Conservation (phyloP, 768 basidiomycete species). For the Pisolithus tinctorius region DNA sequence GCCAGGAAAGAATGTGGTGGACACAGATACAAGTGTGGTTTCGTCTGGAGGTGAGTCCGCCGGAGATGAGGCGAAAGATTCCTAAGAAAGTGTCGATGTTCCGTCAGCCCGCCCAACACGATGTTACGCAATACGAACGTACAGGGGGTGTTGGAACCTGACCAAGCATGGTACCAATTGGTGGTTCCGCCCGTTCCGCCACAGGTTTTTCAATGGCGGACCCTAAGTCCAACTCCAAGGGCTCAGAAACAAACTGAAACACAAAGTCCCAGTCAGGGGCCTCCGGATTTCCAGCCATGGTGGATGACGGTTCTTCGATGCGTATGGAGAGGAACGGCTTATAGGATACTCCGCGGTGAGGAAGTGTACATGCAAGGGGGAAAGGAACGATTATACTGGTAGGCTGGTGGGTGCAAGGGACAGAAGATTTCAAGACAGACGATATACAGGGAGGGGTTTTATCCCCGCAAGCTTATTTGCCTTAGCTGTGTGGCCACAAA, state of each 20-base stretch:
- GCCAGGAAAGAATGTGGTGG: slow-evolving; percentile 75
- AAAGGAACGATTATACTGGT: background rate
- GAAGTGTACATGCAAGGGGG: background rate
- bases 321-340: background rate
- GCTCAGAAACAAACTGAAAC: slow-evolving; percentile 50
- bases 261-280: slow-evolving; percentile 55
- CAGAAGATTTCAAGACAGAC: background rate
- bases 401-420: background rate
- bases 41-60: slow-evolving; percentile 30
- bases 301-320: background rate
- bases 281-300: slow-evolving; percentile 32
- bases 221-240: slow-evolving; percentile 29
- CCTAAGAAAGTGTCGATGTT: slow-evolving; percentile 14
- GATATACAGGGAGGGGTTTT: background rate
- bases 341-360: background rate
- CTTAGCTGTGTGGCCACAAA: background rate
- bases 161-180: slow-evolving; percentile 6
- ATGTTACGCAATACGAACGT: slow-evolving; percentile 17
- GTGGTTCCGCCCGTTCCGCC: slow-evolving; percentile 19
- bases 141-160: slow-evolving; percentile 68
- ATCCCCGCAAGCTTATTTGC: no score
- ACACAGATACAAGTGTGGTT: slow-evolving; percentile 60
- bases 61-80: slow-evolving; percentile 28
- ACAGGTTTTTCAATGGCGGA: slow-evolving; percentile 31
- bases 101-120: slow-evolving; percentile 2